These are phyloP conservation scores for Beauveria varroae DNA, from an alignment of 2,329 filamentous ascomycete species.

Conservation along the genomic window DNA sequence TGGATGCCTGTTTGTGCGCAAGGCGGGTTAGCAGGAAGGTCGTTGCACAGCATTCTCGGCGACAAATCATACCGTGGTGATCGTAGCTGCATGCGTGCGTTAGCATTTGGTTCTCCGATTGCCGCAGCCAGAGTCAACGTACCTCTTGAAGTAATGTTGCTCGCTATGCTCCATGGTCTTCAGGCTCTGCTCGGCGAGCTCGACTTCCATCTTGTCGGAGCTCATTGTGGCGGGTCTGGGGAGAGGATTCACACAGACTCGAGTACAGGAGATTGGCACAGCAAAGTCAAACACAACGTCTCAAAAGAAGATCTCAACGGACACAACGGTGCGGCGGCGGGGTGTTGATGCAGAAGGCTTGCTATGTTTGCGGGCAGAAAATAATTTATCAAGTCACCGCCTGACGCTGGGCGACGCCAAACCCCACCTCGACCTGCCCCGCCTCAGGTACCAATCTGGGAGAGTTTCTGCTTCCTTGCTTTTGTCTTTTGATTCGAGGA, in stretches of 20 bases:
- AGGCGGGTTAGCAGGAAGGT: neutral
- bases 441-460: conserved; percentile 7
- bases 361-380: conserved; percentile 23
- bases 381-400: conserved; percentile 23
- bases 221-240: conserved; percentile 30
- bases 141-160: conserved; percentile 99
- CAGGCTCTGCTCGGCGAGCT: conserved; percentile 54
- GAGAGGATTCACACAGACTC: neutral
- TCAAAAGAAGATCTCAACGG: neutral
- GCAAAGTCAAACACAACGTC: neutral
- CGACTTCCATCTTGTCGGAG: conserved; percentile 50
- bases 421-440: conserved; percentile 10
- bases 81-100: conserved; percentile 64
- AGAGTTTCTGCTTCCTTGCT: neutral
- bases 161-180: conserved; percentile 83
- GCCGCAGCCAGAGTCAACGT: conserved; percentile 14
- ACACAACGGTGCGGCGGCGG: conserved; percentile 2
- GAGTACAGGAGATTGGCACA: neutral
- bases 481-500: neutral
- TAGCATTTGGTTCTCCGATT: conserved; percentile 22
- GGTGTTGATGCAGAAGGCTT: conserved; percentile 4
- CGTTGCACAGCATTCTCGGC: conserved; percentile 10
- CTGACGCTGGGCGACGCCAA: conserved; percentile 9
- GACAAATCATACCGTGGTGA: conserved; percentile 68
- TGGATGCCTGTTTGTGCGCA: conserved; percentile 63